Evolutionary conservation across 2,329 filamentous ascomycete genomes (phyloP), one percentile per base, ranked within the genome.

Genomic region (Paecilomyces sp.): DNA sequence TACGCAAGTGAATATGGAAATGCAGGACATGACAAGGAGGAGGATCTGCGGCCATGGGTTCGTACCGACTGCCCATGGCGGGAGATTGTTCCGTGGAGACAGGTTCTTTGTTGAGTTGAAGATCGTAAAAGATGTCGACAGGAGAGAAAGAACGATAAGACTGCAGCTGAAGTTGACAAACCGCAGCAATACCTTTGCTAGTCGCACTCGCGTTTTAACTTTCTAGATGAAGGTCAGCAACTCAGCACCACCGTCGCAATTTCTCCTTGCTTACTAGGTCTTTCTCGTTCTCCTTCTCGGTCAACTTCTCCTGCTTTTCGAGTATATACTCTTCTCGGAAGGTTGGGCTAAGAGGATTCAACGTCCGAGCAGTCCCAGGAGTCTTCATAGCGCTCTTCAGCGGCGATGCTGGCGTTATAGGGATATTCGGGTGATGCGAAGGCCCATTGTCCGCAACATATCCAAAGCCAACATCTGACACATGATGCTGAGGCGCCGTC

Each of bases 151-250:
- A 65, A 99, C 91, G 72, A 99, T 97, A 62, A 97, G 83, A 74
- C 90, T 93, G 82, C 94, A 99, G 76, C 91, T 92, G 76, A 99
- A 97, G 82, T 93, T 97, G 78, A 97, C 90, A 59, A 91, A 89
- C 65, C 94, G 89, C n/a, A 99, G 87, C 63, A 96, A 85, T 68
- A 97, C 88, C 80, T 99, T 99, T 67, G 93, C 94, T 76, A 97
- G 83, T 54, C 94, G 87, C 34, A 97, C 92, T 66, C 91, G 86
- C 36, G 88, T 88, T 80, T 97, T 97, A 74, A 96, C 85, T 88
- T 90, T 95, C 93, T 96, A 72, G 54, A 60, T 6, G 3, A 51
- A 30, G 58, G 66, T 67, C 76, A 67, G 24, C n/a, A 5, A 53
- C 25, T 6, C 1, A 28, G 25, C 3, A 28, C 25, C 25, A 28